Conservation (phyloP, 2,329 filamentous ascomycete genomes). For the Arachnomyces sp. region DNA sequence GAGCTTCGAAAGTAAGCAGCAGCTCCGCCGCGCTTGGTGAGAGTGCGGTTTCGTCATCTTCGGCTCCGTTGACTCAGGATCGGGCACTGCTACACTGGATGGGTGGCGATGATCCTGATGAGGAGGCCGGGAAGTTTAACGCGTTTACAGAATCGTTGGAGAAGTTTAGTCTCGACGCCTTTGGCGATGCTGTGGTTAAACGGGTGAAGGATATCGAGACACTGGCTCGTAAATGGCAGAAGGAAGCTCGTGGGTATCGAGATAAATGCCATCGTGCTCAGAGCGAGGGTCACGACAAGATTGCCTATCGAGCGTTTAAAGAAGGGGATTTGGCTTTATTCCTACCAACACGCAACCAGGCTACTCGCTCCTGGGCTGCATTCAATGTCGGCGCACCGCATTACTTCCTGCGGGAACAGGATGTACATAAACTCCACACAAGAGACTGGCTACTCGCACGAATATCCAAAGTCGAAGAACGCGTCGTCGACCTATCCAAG, state of each 20-base stretch:
- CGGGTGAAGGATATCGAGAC: slow-evolving; percentile 90
- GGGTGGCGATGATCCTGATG: slow-evolving; percentile 55
- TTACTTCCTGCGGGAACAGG: slow-evolving; percentile 91
- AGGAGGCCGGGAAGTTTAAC: slow-evolving; percentile 66
- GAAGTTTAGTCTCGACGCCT: slow-evolving; percentile 74
- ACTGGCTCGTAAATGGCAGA: slow-evolving; percentile 85
- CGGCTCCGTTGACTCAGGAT: slow-evolving; percentile 45
- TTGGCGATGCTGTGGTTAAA: slow-evolving; percentile 77
- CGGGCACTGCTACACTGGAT: slow-evolving; percentile 77
- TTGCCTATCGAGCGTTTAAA: slow-evolving; percentile 91
- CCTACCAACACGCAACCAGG: slow-evolving; percentile 87
- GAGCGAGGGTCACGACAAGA: slow-evolving; percentile 87
- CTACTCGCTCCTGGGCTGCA: slow-evolving; percentile 90
- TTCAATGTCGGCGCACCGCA: slow-evolving; percentile 98
- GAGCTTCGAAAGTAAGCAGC: slow-evolving; percentile 50
- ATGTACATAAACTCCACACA: slow-evolving; percentile 72
- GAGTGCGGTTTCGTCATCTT: slow-evolving; percentile 26
- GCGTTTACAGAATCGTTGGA: slow-evolving; percentile 67
- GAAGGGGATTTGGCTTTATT: slow-evolving; percentile 93
- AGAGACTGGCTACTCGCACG: slow-evolving; percentile 96
- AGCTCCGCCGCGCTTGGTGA: slow-evolving; percentile 29
- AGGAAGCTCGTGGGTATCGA: slow-evolving; percentile 76
- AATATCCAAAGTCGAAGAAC: slow-evolving; percentile 84
- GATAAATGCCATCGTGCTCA: slow-evolving; percentile 77
- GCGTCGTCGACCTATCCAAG: slow-evolving; percentile 84